Base-by-base conservation (phyloP, 2,329 filamentous ascomycete genomes). In the Aspergillus persii region DNA sequence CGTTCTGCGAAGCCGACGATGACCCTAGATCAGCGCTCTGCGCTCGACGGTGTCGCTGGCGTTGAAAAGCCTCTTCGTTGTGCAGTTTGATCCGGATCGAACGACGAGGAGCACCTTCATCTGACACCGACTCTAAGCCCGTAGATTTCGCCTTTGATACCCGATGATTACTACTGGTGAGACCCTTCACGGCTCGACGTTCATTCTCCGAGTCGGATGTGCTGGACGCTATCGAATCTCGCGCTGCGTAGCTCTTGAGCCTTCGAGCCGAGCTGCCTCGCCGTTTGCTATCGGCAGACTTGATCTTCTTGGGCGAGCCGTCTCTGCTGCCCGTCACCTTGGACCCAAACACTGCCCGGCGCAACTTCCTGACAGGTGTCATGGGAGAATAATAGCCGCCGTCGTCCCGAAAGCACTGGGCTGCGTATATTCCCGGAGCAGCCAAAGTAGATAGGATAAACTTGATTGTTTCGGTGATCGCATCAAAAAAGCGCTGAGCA, bases 1-100 rank as follows among this genome's bases (percentile, higher is more conserved):
- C 60, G 29, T 65, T 66, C 50, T 69, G 68, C 62, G 68, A 64
- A 15, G 65, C 58, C 36, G 15, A 26, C 18, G 44, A 47, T 44
- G 64, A 67, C 23, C 65, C 67, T 5, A 70, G 52, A 57, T 76
- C 73, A 12, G 69, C 61, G 52, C 68, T 71, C 56, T 72, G 71
- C n/a, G 68, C 63, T 54, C 70, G 69, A 53, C 71, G 69, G 47
- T 74, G 71, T 58, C 71, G 84, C 73, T 92, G 93, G 59, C 90
- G 86, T 73, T 91, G 87, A 63, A 88, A 83, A 58, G 89, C 78
- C 46, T 86, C 91, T 67, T 96, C 91, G 63, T 88, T 91, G 74
- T 94, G 88, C 12, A 96, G 82, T 76, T 95, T 96, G 69, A 98
- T 96, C 44, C 92, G 86, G 64, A 96, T 96, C 2, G 92, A 96